Base-by-base conservation (phyloP, 1,139 yeast species). In the Magnusiomyces suaveolens region DNA sequence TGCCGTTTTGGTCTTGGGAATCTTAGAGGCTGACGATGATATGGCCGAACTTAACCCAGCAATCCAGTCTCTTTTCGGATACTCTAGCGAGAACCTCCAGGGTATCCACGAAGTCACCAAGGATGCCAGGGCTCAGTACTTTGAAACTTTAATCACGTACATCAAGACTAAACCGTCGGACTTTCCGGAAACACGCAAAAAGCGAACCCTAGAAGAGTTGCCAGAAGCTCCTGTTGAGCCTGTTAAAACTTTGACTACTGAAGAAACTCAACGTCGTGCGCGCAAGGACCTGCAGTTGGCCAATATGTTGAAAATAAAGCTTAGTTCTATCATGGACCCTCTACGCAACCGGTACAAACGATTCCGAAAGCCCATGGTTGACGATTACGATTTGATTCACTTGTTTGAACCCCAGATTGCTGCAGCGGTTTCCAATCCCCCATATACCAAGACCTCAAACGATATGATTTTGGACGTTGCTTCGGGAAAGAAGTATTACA, bases 291-390 rank as follows among this genome's bases (percentile, higher is more conserved):
- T 88, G 73, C 83, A 85, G 64, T 72, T 89, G 60, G 89, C 88
- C 67, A 90, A 92, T 66, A 76, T 86, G 12, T 73, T 92, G 59
- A 94, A 92, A 68, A 82, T 92, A 56, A 88, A 86, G 67, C 75
- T 92, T 33, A 85, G 96, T 12, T 89, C 88, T 1, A 72, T 94
- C 49, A 87, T 92, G 95, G 97, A 92, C 60, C 73, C 87, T 43
- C 84, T 92, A 71, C 89, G 90, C 63, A 82, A 75, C 56, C 77
- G 97, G 51, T 92, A 92, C 67, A 88, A 88, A 64, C 76, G 96
- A 56, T 94, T 92, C 73, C 84, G 82, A 63, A 92, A 90, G 64
- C 97, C 99, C 0, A 77, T 87, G 0, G 80, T 92, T 58, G 97
- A 90, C 57, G 96, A 89, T 59, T 72, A 77, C 32, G 74, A 77